Conservation (phyloP, 2,329 filamentous ascomycete species). For the Cladophialophora immunda region DNA sequence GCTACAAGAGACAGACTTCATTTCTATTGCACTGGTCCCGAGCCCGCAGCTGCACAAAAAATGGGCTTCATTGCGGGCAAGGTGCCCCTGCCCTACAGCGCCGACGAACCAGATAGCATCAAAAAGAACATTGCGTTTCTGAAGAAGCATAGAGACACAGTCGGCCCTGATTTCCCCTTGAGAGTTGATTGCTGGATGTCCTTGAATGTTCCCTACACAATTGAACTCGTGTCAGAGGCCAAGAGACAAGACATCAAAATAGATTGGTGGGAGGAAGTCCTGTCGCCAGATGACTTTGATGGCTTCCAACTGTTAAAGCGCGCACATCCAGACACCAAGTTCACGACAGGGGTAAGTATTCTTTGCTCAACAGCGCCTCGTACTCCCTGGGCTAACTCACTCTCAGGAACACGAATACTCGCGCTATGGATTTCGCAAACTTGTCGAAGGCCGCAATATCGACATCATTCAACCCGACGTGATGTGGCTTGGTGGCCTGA, state of each 20-base stretch:
- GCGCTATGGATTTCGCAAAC: constrained; percentile 91
- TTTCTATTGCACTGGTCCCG: constrained; percentile 95
- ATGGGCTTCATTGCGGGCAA: constrained; percentile 94
- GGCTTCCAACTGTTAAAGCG: constrained; percentile 90
- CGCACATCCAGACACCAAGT: constrained; percentile 88
- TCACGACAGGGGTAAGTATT: constrained; percentile 75
- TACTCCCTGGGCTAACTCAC: constrained; percentile 5
- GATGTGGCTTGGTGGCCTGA: constrained; percentile 96
- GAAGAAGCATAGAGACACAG: constrained; percentile 80
- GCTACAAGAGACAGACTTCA: constrained; percentile 78
- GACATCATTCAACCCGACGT: constrained; percentile 96
- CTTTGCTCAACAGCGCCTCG: neutral
- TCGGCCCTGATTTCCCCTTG: constrained; percentile 89
- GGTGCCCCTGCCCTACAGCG: constrained; percentile 87
- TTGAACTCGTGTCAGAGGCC: constrained; percentile 85
- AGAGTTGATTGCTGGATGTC: constrained; percentile 99
- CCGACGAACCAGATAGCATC: constrained; percentile 82
- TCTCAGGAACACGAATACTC: constrained; percentile 85
- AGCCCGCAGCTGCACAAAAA: constrained; percentile 78
- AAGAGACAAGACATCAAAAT: constrained; percentile 83
- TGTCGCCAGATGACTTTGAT: constrained; percentile 90
- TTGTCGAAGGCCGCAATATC: constrained; percentile 88
- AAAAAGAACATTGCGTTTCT: constrained; percentile 91
- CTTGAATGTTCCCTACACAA: constrained; percentile 89
- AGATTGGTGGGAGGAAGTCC: constrained; percentile 97